Base-by-base conservation (phyloP, 768 basidiomycete genomes). In the Lentinula aciculospora region DNA sequence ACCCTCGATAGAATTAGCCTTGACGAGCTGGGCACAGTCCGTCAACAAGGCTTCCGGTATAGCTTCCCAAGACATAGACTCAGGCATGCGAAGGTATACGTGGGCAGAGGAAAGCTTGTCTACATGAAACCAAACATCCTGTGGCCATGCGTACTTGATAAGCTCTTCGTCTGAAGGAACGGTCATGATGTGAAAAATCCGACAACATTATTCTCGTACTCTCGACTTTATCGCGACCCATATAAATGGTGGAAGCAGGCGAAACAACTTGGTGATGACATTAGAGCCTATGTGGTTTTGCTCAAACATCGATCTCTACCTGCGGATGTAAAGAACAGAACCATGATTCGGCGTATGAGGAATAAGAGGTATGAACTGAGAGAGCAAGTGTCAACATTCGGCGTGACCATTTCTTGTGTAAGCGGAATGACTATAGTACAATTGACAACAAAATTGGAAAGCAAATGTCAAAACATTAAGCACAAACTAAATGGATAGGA, bases 1-100 rank as follows among this genome's bases (percentile, higher is more conserved):
- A 89, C 94, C 95, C 76, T 97, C 93, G 57, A 98, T 98, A 10
- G 93, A 95, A 66, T 98, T 98, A 1, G 95, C 95, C 71, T 99
- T 99, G 31, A 98, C 96, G 1, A 99, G 79, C 68, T 98, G 97
- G 1, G 92, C 92, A 61, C 92, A 92, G 70, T 98, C 96, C 12
- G 75, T 76, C 19, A 98, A 73, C 5, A 98, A 72, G 1, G 81
- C 74, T 56, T 86, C 79, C 0, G 97, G 94, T 36, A 98, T 88
- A n/a, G 74, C 71, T 5, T 98, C 94, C 92, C 94, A 98, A 29
- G 76, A 69, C 79, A 95, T 88, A n/a, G 73, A 76, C 2, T 83
- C 81, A 0, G 90, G 81, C 78, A 98, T 84, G 32, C 95, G 88
- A n/a, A 98, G 76, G 69, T 98, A 98, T 39, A 98, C 95, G 69